phyloP scores from a whole-genome alignment of 768 basidiomycete genomes.

The Podaxis rugospora region DNA sequence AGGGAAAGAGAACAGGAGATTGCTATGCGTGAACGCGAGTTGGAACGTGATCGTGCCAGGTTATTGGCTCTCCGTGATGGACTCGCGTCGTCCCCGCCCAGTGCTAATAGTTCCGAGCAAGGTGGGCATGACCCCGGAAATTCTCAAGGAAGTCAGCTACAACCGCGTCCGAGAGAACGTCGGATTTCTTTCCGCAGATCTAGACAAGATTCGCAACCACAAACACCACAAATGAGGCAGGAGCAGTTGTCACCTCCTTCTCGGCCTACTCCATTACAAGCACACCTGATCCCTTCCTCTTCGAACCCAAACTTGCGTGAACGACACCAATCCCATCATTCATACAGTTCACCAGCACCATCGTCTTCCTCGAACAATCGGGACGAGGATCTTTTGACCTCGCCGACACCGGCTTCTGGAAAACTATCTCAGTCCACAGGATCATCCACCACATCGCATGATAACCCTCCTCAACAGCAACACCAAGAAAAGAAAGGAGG shows the following conservation, averaged over 20 bases:
- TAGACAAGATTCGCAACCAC: constrained; percentile 24
- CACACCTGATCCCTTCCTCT: constrained; percentile 18
- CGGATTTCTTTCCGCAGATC: constrained; percentile 31
- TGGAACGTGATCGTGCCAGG: constrained; percentile 51
- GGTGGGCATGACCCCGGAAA: constrained; percentile 14
- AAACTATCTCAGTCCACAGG: constrained; percentile 25
- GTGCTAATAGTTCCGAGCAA: constrained; percentile 12
- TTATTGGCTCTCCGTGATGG: constrained; percentile 33
- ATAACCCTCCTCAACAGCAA: constrained; percentile 34
- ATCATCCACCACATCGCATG: constrained; percentile 24
- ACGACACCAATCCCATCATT: constrained; percentile 37
- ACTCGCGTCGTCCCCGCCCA: background rate
- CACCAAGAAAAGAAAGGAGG: constrained; percentile 34
- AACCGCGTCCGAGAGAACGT: constrained; percentile 28
- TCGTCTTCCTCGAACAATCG: constrained; percentile 61
- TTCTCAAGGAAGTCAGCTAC: constrained; percentile 17
- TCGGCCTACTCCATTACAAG: constrained; percentile 13
- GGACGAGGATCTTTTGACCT: constrained; percentile 19
- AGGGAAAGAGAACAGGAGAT: constrained; percentile 52
- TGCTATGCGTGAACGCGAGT: constrained; percentile 45
- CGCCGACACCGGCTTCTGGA: constrained; percentile 23
- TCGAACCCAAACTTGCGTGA: constrained; percentile 7
- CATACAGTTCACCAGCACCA: constrained; percentile 58
- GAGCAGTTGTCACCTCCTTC: background rate
- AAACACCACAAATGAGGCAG: constrained; percentile 13